These are phyloP conservation scores for Malassezia slooffiae DNA, from an alignment of 1,284 basidiomycete genomes.

Conservation along the genomic window DNA sequence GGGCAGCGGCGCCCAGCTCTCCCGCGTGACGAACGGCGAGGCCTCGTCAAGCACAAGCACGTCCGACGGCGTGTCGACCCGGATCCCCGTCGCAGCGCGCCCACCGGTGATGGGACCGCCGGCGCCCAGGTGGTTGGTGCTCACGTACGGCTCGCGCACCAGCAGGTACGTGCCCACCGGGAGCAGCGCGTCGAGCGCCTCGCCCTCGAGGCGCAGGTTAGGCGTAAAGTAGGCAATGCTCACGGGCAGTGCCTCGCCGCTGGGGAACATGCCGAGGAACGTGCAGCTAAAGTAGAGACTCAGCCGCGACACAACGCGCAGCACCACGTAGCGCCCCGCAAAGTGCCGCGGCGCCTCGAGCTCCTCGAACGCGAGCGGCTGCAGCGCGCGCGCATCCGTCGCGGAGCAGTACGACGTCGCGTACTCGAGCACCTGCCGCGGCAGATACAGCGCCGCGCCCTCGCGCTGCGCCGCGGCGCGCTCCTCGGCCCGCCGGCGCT, in stretches of 20 bases:
- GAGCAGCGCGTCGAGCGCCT: constrained; percentile 21
- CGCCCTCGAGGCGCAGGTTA: constrained; percentile 20
- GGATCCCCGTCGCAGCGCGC: constrained; percentile 29
- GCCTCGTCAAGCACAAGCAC: constrained; percentile 24
- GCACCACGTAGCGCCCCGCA: constrained; percentile 26
- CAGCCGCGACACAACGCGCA: constrained; percentile 28
- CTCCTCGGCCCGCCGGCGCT: constrained; percentile 29
- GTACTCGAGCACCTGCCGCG: constrained; percentile 34
- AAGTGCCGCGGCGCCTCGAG: constrained; percentile 24
- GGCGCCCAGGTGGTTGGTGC: constrained; percentile 28
- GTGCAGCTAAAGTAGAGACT: constrained; percentile 32
- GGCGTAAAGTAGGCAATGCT: constrained; percentile 38
- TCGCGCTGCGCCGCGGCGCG: constrained; percentile 14
- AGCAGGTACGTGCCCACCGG: constrained; percentile 33
- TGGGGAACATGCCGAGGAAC: constrained; percentile 28
- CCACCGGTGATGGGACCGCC: constrained; percentile 32
- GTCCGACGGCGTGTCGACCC: constrained; percentile 42
- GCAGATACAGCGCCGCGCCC: constrained; percentile 21
- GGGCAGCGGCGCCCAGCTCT: constrained; percentile 9
- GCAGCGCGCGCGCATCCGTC: constrained; percentile 18
- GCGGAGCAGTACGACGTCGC: constrained; percentile 25
- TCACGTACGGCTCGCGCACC: constrained; percentile 40
- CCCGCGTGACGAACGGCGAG: no score
- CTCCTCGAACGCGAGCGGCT: constrained; percentile 21
- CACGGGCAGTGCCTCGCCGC: constrained; percentile 27